These are phyloP conservation scores for Trametes hirsuta DNA, from an alignment of 1,284 basidiomycete species.

Conservation along the genomic window DNA sequence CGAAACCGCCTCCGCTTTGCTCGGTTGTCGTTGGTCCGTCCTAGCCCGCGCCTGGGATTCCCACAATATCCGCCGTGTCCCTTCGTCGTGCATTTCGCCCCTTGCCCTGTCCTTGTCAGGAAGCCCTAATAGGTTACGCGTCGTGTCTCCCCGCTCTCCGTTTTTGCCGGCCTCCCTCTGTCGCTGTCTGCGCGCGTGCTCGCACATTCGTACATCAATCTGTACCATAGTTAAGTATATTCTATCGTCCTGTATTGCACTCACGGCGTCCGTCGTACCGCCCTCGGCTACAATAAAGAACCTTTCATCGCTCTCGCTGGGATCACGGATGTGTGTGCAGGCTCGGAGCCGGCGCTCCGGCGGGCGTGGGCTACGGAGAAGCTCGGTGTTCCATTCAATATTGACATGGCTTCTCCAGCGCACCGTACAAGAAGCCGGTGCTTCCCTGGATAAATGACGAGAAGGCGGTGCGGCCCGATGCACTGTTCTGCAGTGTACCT, in stretches of 20 bases:
- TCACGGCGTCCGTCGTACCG: not conserved
- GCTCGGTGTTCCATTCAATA: too few relatives aligned
- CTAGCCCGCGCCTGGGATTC: too few relatives aligned
- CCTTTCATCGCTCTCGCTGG: not conserved
- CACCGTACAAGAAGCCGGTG: too few relatives aligned
- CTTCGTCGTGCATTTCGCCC: not conserved
- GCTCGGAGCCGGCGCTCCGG: too few relatives aligned
- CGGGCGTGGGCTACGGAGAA: too few relatives aligned
- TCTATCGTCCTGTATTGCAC: conserved; percentile 18
- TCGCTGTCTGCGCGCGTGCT: conserved; percentile 2
- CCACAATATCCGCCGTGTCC: not conserved
- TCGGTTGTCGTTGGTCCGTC: not conserved
- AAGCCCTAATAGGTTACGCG: not conserved
- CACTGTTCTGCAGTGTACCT: too few relatives aligned
- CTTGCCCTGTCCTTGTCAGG: not conserved
- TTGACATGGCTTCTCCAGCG: too few relatives aligned
- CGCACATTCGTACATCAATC: conserved; percentile 15
- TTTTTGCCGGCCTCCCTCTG: not conserved
- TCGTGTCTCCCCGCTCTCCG: not conserved
- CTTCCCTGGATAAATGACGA: too few relatives aligned
- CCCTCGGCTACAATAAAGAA: not conserved
- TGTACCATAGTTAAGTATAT: conserved; percentile 25
- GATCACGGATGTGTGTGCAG: not conserved
- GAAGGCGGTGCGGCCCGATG: too few relatives aligned
- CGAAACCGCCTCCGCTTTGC: not conserved